These are phyloP conservation scores for Penicillium sclerotigenum DNA, from an alignment of 2,329 filamentous ascomycete genomes.

Conservation along the genomic window DNA sequence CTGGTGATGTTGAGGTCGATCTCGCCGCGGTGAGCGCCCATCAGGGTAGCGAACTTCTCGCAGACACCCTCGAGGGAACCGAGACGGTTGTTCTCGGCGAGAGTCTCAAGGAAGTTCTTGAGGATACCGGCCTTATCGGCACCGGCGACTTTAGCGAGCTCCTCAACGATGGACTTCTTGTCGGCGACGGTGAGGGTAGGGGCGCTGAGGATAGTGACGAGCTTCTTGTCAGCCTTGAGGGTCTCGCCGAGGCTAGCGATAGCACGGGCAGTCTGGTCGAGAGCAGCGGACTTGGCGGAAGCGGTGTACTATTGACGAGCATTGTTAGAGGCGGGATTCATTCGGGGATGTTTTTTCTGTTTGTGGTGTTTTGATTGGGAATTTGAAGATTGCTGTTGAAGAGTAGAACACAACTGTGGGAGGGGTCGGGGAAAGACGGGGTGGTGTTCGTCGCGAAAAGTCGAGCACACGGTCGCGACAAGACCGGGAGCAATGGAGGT, in stretches of 20 bases:
- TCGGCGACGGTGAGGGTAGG: slow-evolving; percentile 75
- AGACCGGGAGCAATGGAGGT: slow-evolving; percentile 2
- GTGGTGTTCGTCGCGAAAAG: slow-evolving; percentile 3
- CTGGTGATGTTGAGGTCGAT: slow-evolving; percentile 89
- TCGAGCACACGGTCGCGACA: slow-evolving; percentile 1
- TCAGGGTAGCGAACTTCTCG: slow-evolving; percentile 82
- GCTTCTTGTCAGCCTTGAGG: slow-evolving; percentile 80
- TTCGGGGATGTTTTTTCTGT: neutral
- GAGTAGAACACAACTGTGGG: slow-evolving; percentile 10
- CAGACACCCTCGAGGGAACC: slow-evolving; percentile 75
- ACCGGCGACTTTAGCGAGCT: slow-evolving; percentile 81
- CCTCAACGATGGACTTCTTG: slow-evolving; percentile 80
- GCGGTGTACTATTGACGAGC: slow-evolving; percentile 76
- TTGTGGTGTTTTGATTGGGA: neutral
- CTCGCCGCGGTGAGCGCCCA: slow-evolving; percentile 87
- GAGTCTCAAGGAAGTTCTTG: slow-evolving; percentile 87
- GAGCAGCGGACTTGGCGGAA: slow-evolving; percentile 77
- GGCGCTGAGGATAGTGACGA: slow-evolving; percentile 69
- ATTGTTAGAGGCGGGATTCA: slow-evolving; percentile 3
- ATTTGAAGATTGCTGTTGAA: slow-evolving; percentile 12
- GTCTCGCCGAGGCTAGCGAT: slow-evolving; percentile 67
- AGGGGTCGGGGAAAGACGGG: slow-evolving; percentile 21
- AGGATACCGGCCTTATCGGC: slow-evolving; percentile 72
- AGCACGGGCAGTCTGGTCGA: slow-evolving; percentile 82
- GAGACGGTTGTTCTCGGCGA: slow-evolving; percentile 96